These are phyloP conservation scores for Aspergillus novofumigatus DNA, from an alignment of 2,329 filamentous ascomycete species.

Conservation along the genomic window DNA sequence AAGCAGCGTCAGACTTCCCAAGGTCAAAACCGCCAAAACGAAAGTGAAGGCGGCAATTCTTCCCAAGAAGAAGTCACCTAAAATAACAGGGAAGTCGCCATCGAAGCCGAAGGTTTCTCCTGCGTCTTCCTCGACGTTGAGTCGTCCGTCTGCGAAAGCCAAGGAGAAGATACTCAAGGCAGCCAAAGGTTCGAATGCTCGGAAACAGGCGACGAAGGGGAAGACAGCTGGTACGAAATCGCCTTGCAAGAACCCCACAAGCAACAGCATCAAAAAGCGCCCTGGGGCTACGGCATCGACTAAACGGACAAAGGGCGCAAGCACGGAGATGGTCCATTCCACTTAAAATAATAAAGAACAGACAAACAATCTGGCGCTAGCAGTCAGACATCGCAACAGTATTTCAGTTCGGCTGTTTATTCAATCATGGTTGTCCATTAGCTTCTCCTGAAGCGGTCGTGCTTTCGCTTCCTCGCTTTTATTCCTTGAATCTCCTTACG, in stretches of 20 bases:
- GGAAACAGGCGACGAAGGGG: constrained; percentile 11
- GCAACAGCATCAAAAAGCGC: constrained; percentile 1
- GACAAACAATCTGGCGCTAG: neutral
- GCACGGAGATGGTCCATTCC: neutral
- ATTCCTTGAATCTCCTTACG: neutral
- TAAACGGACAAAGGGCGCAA: neutral
- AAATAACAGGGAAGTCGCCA: constrained; percentile 10
- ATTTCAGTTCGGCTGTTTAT: neutral
- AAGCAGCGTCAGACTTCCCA: constrained; percentile 25
- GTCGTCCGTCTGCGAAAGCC: constrained; percentile 25
- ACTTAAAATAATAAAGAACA: neutral
- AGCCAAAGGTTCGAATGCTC: constrained; percentile 17
- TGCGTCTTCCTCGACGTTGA: constrained; percentile 18
- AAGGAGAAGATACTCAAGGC: constrained; percentile 26
- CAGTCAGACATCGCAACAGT: neutral
- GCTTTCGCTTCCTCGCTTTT: neutral
- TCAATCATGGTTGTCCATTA: neutral
- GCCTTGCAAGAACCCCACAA: constrained; percentile 4
- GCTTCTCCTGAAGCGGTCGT: neutral
- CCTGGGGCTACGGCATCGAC: neutral
- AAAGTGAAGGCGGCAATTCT: constrained; percentile 24
- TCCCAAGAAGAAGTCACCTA: constrained; percentile 10
- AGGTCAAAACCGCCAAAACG: constrained; percentile 23
- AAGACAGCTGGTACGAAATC: constrained; percentile 11
- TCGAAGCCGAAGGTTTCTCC: constrained; percentile 15